Evolutionary conservation across 2,329 filamentous ascomycete genomes (phyloP).

Genomic region (Botryotinia convoluta): DNA sequence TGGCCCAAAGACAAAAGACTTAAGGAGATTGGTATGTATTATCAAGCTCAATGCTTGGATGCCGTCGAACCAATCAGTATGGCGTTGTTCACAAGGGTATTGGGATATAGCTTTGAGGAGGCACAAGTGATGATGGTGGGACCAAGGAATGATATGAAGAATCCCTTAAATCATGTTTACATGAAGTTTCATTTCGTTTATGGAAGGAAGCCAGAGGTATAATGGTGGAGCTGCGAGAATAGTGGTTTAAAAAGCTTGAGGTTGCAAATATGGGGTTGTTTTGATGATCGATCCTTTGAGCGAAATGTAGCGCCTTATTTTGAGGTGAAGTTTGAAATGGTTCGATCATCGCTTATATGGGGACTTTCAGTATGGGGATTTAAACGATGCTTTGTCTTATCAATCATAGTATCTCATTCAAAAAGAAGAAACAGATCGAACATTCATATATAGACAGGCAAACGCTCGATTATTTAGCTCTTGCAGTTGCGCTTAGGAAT

Average conservation of each 20-base stretch:
- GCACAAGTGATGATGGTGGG: conserved; percentile 49
- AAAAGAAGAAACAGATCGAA: not conserved
- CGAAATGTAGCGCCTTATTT: not conserved
- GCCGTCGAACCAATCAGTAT: conserved; percentile 20
- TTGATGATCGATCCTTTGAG: not conserved
- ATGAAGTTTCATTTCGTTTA: conserved; percentile 55
- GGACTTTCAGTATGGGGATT: not conserved
- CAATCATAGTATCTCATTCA: not conserved
- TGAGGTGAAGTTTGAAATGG: not conserved
- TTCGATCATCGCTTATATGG: not conserved
- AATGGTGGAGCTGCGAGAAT: not conserved
- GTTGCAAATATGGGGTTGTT: not conserved
- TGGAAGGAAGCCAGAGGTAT: conserved; percentile 14
- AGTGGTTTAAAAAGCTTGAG: not conserved
- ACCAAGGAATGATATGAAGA: conserved; percentile 48
- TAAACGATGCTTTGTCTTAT: not conserved
- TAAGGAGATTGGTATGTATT: conserved; percentile 21
- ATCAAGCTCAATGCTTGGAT: conserved; percentile 19
- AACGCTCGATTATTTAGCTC: not conserved
- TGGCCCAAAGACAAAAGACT: conserved; percentile 45
- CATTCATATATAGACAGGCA: not conserved
- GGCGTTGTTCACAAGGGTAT: conserved; percentile 45
- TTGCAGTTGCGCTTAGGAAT: not conserved
- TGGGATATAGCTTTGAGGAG: conserved; percentile 48
- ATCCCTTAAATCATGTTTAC: conserved; percentile 44